Base-by-base conservation (phyloP, 1,139 yeast species). In the Nadsonia starkeyi-henricii region DNA sequence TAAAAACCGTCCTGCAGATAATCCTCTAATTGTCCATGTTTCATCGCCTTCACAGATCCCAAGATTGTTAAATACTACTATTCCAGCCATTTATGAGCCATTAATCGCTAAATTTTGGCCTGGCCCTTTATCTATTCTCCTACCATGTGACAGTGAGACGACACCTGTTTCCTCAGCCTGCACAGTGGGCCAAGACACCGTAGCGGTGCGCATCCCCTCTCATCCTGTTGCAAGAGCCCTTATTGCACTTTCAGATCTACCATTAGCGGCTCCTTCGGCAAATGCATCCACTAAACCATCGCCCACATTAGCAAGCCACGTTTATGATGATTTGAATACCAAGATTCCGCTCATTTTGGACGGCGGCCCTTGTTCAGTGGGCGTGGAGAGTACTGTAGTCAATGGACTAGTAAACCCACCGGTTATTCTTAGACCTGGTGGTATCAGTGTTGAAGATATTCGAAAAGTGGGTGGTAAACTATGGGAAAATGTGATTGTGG, bases 261-360 rank as follows among this genome's bases (percentile, higher is more conserved):
- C 98, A 0, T 66, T 91, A 43, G 98, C 98, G 0, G 98, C 98
- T 0, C 98, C 98, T 0, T 85, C 95, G 1, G 98, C 98, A 7
- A 91, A 91, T 64, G 93, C 96, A 2, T 86, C 96, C 1, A 91
- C 98, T 0, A 71, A 86, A 49, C 98, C 98, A 1, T 84, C 95
- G 42, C 96, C 97, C 1, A 91, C 98, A 0, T 61, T 73, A 43
- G 98, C 98, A 1, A 66, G 72, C 19, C 98, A 91, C 63, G 98
- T 91, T 0, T 75, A 68, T 54, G 77, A 79, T 56, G 98, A 91
- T 61, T 66, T 91, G 47, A 62, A 81, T 1, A 91, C 88, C 1
- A 77, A 73, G 51, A 85, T 91, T n/a, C 96, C 96, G 0, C 62
- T 79, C 37, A 85, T 91, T 49, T 58, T 91, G 21, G 98, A 91